Conservation (phyloP, 148 eudicot genomes). For the Silene latifolia region DNA sequence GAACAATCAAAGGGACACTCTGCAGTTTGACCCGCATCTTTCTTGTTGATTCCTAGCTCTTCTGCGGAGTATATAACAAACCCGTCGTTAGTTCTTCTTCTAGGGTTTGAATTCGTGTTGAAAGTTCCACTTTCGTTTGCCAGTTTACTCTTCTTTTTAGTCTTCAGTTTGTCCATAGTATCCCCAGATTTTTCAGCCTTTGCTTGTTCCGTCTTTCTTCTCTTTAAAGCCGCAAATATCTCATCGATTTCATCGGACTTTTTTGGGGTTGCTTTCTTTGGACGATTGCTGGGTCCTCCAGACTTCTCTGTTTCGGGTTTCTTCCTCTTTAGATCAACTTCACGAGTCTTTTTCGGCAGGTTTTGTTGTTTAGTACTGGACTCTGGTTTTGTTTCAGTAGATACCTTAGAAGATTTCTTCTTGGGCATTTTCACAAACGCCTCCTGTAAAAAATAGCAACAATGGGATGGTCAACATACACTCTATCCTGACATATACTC, state of each 20-base stretch:
- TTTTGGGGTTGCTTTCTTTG: slow-evolving; percentile 24
- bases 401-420: slow-evolving; percentile 32
- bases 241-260: slow-evolving; percentile 43
- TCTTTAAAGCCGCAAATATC: slow-evolving; percentile 52
- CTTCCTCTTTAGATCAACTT: slow-evolving; percentile 53
- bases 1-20: slow-evolving; percentile 82
- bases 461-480: too few relatives aligned
- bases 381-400: slow-evolving; percentile 21
- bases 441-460: too few relatives aligned
- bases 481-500: too few relatives aligned
- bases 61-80: slow-evolving; percentile 51
- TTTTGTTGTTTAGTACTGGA: slow-evolving; percentile 21
- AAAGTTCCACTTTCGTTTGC: slow-evolving; percentile 17
- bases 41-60: slow-evolving; percentile 58
- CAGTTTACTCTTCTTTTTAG: slow-evolving; percentile 26
- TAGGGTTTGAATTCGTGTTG: slow-evolving; percentile 28
- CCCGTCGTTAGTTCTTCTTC: slow-evolving; percentile 65
- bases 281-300: slow-evolving; percentile 13
- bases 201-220: slow-evolving; percentile 37
- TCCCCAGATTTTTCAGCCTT: slow-evolving; percentile 16
- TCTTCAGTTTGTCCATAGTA: slow-evolving; percentile 23
- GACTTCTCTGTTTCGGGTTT: slow-evolving; percentile 26
- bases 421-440: slow-evolving; percentile 33
- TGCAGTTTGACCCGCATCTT: slow-evolving; percentile 62
- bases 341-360: slow-evolving; percentile 3